Evolutionary conservation across 257 asterid species (phyloP).

Genomic region (Knoxia roxburghii): DNA sequence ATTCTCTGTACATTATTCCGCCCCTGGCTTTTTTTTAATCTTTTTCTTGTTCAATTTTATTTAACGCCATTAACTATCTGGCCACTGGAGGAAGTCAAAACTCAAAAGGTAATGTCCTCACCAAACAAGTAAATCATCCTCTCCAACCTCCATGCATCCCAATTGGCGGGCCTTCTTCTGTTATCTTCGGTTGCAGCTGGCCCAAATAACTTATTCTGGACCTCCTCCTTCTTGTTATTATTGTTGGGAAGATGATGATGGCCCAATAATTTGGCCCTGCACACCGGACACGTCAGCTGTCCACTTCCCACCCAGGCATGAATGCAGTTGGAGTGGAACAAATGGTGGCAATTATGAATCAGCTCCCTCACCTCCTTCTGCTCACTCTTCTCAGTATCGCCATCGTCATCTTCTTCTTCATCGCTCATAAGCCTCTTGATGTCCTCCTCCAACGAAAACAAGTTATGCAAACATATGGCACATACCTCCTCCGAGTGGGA

Average conservation of each 20-base stretch:
- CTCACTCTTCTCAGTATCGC: neutral
- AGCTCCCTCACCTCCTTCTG: neutral
- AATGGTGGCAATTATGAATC: neutral
- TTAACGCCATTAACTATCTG: too few relatives aligned
- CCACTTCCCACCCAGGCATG: neutral
- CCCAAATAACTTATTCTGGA: too few relatives aligned
- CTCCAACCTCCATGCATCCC: conserved; percentile 14
- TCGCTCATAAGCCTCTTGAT: too few relatives aligned
- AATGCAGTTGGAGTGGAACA: neutral
- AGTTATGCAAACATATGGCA: neutral
- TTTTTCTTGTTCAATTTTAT: too few relatives aligned
- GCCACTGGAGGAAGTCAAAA: too few relatives aligned
- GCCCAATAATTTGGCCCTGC: neutral
- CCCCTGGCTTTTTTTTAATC: too few relatives aligned
- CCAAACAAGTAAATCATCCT: conserved; percentile 9
- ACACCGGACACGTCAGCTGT: neutral
- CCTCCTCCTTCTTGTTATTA: too few relatives aligned
- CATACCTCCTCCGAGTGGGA: too few relatives aligned
- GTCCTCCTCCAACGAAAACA: neutral
- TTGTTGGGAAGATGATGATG: neutral
- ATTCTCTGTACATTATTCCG: too few relatives aligned
- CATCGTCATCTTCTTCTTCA: too few relatives aligned
- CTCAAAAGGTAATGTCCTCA: neutral
- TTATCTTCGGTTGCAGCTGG: too few relatives aligned
- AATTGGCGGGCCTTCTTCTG: neutral